Percentiles rank a stretch among this genome's conserved stretches.
Evolutionary conservation across 176 grass and related monocot genomes (phyloP).

Genomic region (Ensete glaucum): DNA sequence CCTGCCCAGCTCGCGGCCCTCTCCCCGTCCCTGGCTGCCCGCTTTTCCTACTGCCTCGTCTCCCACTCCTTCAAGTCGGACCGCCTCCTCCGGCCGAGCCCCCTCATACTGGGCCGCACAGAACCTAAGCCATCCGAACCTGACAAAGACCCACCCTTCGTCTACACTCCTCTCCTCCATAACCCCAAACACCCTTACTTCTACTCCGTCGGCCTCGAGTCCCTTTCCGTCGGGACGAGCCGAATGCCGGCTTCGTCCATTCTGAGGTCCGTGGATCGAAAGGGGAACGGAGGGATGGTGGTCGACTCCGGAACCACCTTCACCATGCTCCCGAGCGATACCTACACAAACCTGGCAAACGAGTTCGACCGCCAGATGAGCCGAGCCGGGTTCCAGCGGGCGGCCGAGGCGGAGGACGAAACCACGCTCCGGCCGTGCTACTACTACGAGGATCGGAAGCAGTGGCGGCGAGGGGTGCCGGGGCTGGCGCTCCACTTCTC

Average conservation of each 20-base stretch:
- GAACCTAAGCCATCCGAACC: slow-evolving; percentile 18
- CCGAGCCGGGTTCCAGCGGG: slow-evolving; percentile 37
- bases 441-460: slow-evolving; percentile 24
- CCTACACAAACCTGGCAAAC: slow-evolving; percentile 30
- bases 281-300: slow-evolving; percentile 84
- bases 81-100: slow-evolving; percentile 52
- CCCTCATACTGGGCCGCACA: slow-evolving; percentile 65
- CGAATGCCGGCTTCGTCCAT: slow-evolving; percentile 28
- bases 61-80: slow-evolving; percentile 64
- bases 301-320: slow-evolving; percentile 88
- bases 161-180: slow-evolving; percentile 75
- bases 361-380: slow-evolving; percentile 55
- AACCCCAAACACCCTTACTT: slow-evolving; percentile 81
- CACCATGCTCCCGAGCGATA: slow-evolving; percentile 79
- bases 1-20: slow-evolving; percentile 56
- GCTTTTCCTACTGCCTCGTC: slow-evolving; percentile 95
- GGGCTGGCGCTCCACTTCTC: slow-evolving; percentile 61
- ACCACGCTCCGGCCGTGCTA: slow-evolving; percentile 64
- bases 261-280: slow-evolving; percentile 43
- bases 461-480: slow-evolving; percentile 24
- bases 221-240: slow-evolving; percentile 34
- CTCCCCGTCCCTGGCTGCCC: slow-evolving; percentile 40
- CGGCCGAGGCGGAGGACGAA: slow-evolving; percentile 27
- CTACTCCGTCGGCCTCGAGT: slow-evolving; percentile 78
- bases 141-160: slow-evolving; percentile 24